Evolutionary conservation across 768 basidiomycete species (phyloP).

Genomic region (Saitozyma podzolica): DNA sequence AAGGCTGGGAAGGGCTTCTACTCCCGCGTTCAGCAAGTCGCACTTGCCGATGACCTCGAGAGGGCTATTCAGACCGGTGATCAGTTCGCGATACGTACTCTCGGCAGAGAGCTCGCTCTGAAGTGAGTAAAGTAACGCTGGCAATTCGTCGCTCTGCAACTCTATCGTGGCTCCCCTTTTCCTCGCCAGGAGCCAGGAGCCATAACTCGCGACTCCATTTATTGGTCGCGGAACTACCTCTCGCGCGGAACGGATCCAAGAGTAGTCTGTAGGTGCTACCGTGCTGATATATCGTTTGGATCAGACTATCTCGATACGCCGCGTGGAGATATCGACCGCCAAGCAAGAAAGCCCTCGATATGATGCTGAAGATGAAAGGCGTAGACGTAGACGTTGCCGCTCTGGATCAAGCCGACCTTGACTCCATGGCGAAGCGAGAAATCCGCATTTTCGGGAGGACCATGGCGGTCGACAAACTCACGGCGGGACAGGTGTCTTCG

Average conservation of each 20-base stretch:
- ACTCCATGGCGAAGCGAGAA: background rate
- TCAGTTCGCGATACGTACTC: constrained; percentile 24
- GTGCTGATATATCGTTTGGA: background rate
- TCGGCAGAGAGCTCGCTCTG: constrained; percentile 24
- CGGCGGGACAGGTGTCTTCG: constrained; percentile 13
- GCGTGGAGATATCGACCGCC: constrained; percentile 37
- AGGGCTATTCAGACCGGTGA: constrained; percentile 40
- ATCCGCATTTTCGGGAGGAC: constrained; percentile 14
- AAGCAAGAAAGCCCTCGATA: constrained; percentile 24
- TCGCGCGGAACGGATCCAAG: background rate
- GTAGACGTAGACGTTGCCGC: background rate
- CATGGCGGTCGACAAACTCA: constrained; percentile 2
- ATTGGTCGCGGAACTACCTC: background rate
- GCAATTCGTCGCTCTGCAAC: no score
- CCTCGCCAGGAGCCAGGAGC: no score
- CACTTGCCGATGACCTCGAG: constrained; percentile 35
- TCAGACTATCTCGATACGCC: constrained; percentile 21
- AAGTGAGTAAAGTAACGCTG: constrained; percentile 29
- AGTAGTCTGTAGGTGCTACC: background rate
- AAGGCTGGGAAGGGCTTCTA: background rate
- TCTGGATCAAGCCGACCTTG: background rate
- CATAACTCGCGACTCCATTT: background rate
- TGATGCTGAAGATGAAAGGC: constrained; percentile 33
- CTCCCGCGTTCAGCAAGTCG: constrained; percentile 12
- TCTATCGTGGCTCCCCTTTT: no score